These are phyloP conservation scores for Xylaria sp. DNA, from an alignment of 2,329 filamentous ascomycete genomes.

Conservation along the genomic window DNA sequence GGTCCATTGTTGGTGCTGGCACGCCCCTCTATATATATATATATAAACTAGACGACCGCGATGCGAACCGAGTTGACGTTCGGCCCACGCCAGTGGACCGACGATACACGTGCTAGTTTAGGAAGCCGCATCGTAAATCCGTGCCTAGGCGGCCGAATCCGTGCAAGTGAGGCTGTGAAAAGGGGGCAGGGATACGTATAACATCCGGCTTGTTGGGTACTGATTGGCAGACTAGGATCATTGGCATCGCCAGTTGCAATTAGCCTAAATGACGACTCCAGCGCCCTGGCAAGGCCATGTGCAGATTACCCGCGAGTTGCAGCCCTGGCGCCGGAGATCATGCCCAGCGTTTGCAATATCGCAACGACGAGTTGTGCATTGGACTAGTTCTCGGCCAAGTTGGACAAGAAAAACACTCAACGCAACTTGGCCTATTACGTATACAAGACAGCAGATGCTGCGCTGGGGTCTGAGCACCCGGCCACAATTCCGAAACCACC, in stretches of 20 bases:
- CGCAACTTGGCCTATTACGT: not conserved
- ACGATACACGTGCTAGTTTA: not conserved
- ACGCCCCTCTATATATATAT: not conserved
- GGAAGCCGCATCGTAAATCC: conserved; percentile 18
- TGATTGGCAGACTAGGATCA: conserved; percentile 12
- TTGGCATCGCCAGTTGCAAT: conserved; percentile 6
- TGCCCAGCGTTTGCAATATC: no score
- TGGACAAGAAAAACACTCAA: no score
- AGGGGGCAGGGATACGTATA: conserved; percentile 5
- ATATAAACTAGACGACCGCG: not conserved
- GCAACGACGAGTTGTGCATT: no score
- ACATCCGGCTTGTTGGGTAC: conserved; percentile 3
- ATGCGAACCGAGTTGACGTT: not conserved
- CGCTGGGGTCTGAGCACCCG: conserved; percentile 1
- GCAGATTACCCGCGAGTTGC: conserved; percentile 13
- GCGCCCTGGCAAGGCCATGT: no score
- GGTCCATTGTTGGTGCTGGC: not conserved
- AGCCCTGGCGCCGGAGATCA: no score
- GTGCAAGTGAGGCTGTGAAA: conserved; percentile 19
- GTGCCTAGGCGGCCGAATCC: conserved; percentile 4
- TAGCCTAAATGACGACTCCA: conserved; percentile 22
- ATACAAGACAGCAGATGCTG: not conserved
- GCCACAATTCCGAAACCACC: not conserved
- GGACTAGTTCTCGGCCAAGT: not conserved
- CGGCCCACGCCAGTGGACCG: not conserved